Evolutionary conservation across 2,329 filamentous ascomycete genomes (phyloP).

Genomic region (Pseudopithomyces maydicus): DNA sequence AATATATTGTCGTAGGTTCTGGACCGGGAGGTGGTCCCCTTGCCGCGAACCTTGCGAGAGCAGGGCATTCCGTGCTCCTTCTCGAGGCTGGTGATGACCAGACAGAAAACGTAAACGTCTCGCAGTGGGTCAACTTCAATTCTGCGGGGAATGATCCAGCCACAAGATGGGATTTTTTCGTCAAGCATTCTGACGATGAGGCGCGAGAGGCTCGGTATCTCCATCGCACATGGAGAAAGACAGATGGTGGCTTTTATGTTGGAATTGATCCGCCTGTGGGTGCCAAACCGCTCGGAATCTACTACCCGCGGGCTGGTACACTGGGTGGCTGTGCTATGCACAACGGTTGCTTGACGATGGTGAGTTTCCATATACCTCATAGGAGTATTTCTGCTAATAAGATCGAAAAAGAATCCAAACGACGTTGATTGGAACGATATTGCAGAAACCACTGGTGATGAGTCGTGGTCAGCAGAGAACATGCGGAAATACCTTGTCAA

Average conservation of each 20-base stretch:
- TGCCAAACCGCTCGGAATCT: slow-evolving; percentile 56
- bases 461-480: slow-evolving; percentile 56
- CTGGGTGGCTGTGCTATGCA: slow-evolving; percentile 65
- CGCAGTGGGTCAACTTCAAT: slow-evolving; percentile 56
- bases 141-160: slow-evolving; percentile 60
- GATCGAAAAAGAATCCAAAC: slow-evolving; percentile 56
- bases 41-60: slow-evolving; percentile 35
- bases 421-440: slow-evolving; percentile 63
- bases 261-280: slow-evolving; percentile 58
- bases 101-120: slow-evolving; percentile 54
- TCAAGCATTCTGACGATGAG: slow-evolving; percentile 62
- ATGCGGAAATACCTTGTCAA: slow-evolving; percentile 61
- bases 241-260: slow-evolving; percentile 30
- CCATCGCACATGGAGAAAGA: slow-evolving; percentile 62
- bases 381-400: not conserved
- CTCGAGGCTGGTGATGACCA: slow-evolving; percentile 61
- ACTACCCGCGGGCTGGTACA: slow-evolving; percentile 63
- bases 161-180: slow-evolving; percentile 66
- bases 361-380: slow-evolving; percentile 52
- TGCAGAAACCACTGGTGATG: slow-evolving; percentile 60
- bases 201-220: slow-evolving; percentile 58
- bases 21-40: slow-evolving; percentile 44
- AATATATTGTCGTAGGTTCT: slow-evolving; percentile 63
- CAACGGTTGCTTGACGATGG: slow-evolving; percentile 63
- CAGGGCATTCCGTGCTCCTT: slow-evolving; percentile 62